phyloP scores from a whole-genome alignment of 305 asterid species.

The Andrographis paniculata region DNA sequence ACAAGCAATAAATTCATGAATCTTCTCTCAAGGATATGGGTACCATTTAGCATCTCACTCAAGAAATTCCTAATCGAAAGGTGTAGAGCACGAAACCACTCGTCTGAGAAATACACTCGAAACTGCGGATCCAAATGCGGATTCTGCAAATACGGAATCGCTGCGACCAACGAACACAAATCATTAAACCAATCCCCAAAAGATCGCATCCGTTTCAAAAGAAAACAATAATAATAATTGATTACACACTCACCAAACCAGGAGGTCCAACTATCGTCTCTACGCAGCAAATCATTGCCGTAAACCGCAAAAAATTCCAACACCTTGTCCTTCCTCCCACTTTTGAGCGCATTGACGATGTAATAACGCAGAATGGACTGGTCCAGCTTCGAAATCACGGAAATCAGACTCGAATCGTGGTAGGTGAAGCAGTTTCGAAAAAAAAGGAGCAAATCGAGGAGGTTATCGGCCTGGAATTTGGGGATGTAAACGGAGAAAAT shows the following conservation, averaged over 20 bases:
- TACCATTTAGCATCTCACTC: constrained; percentile 71
- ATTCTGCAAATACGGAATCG: constrained; percentile 69
- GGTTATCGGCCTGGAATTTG: constrained; percentile 58
- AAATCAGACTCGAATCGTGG: constrained; percentile 34
- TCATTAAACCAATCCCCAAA: constrained; percentile 12
- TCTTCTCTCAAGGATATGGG: constrained; percentile 75
- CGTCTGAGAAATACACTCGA: constrained; percentile 74
- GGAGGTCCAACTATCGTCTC: constrained; percentile 62
- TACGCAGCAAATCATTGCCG: constrained; percentile 61
- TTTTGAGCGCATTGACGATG: constrained; percentile 59
- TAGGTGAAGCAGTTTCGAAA: constrained; percentile 62
- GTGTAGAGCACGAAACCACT: constrained; percentile 76
- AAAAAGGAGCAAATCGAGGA: constrained; percentile 63
- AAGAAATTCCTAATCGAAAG: constrained; percentile 71
- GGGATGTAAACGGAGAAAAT: constrained; percentile 74
- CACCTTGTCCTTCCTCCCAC: constrained; percentile 64
- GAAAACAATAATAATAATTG: background rate
- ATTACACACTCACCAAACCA: constrained; percentile 89
- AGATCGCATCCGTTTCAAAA: background rate
- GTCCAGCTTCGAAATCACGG: constrained; percentile 50
- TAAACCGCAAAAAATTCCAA: constrained; percentile 51
- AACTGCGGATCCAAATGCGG: constrained; percentile 79
- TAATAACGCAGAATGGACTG: constrained; percentile 66
- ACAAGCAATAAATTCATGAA: background rate
- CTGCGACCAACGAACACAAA: constrained; percentile 41